Evolutionary conservation across 208 protist genomes (phyloP), one percentile per base, ranked within the genome.

Genomic region (Wallacemonas sp.): DNA sequence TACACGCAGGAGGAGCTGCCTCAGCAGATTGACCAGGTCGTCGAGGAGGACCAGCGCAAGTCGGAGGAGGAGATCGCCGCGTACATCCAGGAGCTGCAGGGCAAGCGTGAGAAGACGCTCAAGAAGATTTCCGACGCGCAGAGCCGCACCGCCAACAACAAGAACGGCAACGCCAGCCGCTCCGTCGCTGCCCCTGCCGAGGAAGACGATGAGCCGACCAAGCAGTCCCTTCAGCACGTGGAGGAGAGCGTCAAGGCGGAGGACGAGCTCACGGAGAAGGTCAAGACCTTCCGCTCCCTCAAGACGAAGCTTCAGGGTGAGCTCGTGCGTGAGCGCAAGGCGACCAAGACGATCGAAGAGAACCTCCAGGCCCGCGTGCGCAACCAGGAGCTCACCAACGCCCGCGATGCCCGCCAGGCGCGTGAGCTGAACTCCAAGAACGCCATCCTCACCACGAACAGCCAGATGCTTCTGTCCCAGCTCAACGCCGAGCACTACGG

Each of bases 401-500:
- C 70, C 44, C 80, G 81, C 36, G 79, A 92, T 76, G 66, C 68
- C 1, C 85, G 89, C 36, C 47, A 76, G 64, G 82, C 70, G 69
- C 68, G 72, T 41, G 81, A 92, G 81, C 69, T 90, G 34, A 92
- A 95, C 77, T 60, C 48, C 23, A 44, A 56, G 55, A 92, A 95
- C 68, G 83, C 83, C 16, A 75, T 78, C 5, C 68, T 91, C 23
- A 92, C 82, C 23, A 88, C 78, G 24, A 90, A 83, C 69, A 36
- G 75, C 17, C 81, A 89, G 72, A 67, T 88, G 63, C 79, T 91
- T 3, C 57, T 95, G 36, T 61, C 80, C 14, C 82, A 94, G 68
- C 70, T 94, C 38, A 94, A 94, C 70, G 79, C 73, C 17, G 78
- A 81, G 61, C 85, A 94, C 78, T 94, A 90, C 72, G 85, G 88